Evolutionary conservation across 2,329 filamentous ascomycete species (phyloP).

Genomic region (Fusarium camptoceras): DNA sequence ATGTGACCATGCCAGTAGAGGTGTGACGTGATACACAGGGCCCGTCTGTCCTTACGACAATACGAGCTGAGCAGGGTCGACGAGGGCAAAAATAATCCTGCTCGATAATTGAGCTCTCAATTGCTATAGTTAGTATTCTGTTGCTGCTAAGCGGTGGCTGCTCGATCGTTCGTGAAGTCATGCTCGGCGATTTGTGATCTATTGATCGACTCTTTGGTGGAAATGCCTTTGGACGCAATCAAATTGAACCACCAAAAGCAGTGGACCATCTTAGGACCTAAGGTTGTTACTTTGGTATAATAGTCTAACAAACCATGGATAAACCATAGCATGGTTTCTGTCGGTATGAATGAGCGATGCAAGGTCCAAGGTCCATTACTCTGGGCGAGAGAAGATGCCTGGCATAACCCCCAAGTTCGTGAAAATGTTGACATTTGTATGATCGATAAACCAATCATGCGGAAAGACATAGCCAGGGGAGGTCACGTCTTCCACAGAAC

Average conservation of each 20-base stretch:
- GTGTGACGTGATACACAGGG: conserved; percentile 6
- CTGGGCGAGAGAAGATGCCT: background rate
- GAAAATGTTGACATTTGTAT: background rate
- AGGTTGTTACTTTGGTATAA: too few relatives aligned
- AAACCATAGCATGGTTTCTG: background rate
- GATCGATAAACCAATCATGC: background rate
- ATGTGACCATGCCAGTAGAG: background rate
- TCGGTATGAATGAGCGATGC: background rate
- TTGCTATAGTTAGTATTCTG: background rate
- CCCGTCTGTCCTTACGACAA: background rate
- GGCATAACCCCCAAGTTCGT: background rate
- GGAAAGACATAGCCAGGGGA: background rate
- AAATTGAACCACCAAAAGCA: too few relatives aligned
- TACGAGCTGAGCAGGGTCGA: background rate
- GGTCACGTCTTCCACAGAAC: background rate
- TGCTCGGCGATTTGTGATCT: background rate
- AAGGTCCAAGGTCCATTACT: background rate
- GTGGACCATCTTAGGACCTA: too few relatives aligned
- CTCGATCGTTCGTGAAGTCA: background rate
- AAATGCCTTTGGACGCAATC: background rate
- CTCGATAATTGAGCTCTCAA: background rate
- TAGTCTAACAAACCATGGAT: too few relatives aligned
- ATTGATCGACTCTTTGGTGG: background rate
- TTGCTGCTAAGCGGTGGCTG: background rate
- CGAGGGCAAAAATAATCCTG: background rate